phyloP scores from a whole-genome alignment of 2,329 filamentous ascomycete genomes.

The Fusarium sp. region DNA sequence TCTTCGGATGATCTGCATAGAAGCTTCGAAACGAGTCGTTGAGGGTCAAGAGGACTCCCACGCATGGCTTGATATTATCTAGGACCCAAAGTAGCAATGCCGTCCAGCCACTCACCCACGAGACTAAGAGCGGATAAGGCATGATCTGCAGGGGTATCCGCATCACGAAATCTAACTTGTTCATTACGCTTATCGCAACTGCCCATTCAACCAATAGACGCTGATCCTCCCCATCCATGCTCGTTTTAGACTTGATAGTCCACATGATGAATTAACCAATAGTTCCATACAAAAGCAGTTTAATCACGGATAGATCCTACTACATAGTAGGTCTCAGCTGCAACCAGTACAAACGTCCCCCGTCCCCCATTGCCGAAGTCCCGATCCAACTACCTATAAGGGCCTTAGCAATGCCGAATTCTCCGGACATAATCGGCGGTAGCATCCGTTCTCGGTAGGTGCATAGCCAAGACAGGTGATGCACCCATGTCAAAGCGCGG shows the following conservation, averaged over 20 bases:
- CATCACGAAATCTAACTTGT: conserved; percentile 13
- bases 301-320: conserved; percentile 1
- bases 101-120: neutral
- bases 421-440: conserved; percentile 28
- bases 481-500: neutral
- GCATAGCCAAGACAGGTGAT: neutral
- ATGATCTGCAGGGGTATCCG: conserved; percentile 33
- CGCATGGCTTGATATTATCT: conserved; percentile 1
- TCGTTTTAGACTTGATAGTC: neutral
- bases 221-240: neutral
- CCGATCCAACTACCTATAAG: conserved; percentile 24
- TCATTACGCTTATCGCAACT: conserved; percentile 32
- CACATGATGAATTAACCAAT: conserved; percentile 11
- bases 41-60: neutral
- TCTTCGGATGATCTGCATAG: neutral
- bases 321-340: neutral
- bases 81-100: neutral
- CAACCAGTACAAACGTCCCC: conserved; percentile 12
- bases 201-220: conserved; percentile 7
- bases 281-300: neutral
- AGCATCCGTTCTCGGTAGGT: conserved; percentile 32
- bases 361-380: conserved; percentile 17
- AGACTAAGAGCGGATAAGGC: conserved; percentile 13
- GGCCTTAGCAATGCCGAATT: conserved; percentile 32
- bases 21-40: neutral